Conservation (phyloP, 768 basidiomycete genomes). For the Phylloporus arenicola region DNA sequence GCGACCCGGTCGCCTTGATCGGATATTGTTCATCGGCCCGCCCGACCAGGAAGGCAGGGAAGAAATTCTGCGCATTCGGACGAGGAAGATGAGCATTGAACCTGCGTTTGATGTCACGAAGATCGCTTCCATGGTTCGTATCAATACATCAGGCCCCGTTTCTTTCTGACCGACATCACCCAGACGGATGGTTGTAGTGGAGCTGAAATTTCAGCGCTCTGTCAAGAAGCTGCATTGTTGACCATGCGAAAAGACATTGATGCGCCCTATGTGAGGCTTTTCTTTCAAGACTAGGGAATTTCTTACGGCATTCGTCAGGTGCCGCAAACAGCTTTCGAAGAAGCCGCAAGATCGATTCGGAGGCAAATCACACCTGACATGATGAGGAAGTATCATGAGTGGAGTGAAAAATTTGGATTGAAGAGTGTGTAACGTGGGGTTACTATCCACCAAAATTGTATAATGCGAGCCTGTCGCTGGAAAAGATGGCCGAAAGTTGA, state of each 20-base stretch:
- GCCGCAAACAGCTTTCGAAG: conserved; percentile 61
- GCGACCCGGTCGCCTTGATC: conserved; percentile 91
- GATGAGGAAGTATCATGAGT: conserved; percentile 63
- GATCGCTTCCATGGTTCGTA: conserved; percentile 63
- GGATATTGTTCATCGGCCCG: conserved; percentile 90
- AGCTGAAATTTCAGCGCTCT: conserved; percentile 86
- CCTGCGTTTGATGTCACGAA: conserved; percentile 57
- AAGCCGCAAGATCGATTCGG: conserved; percentile 67
- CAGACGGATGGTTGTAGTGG: conserved; percentile 96
- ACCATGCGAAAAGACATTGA: conserved; percentile 88
- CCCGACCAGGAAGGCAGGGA: conserved; percentile 75
- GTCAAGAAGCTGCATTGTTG: conserved; percentile 91
- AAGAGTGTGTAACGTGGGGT: conserved; percentile 8
- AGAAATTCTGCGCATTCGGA: conserved; percentile 81
- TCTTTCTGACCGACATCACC: conserved; percentile 5
- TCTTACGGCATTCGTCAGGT: conserved; percentile 46
- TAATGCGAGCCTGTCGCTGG: conserved; percentile 34
- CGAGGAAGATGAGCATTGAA: conserved; percentile 75
- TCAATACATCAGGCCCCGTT: neutral
- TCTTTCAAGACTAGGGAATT: neutral
- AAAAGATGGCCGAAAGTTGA: conserved; percentile 54
- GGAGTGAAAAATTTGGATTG: conserved; percentile 44
- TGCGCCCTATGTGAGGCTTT: conserved; percentile 58
- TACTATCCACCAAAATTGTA: too few species aligned
- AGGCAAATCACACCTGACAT: conserved; percentile 82